Percentiles rank a stretch among this genome's conserved stretches.
phyloP scores from a whole-genome alignment of 1,284 basidiomycete species.

The Leucoagaricus sp. region DNA sequence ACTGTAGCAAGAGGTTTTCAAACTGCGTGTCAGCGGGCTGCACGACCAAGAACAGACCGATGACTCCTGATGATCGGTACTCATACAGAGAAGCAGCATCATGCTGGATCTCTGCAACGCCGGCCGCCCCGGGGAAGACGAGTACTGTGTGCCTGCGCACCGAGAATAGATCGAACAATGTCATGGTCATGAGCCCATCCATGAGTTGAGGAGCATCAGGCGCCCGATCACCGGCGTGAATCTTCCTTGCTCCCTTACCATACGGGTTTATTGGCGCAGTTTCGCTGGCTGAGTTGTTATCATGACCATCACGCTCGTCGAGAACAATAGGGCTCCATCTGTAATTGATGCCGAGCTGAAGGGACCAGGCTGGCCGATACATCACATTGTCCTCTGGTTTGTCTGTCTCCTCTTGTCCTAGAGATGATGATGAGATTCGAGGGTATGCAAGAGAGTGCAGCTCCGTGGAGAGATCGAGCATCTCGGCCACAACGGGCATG shows the following conservation, averaged over 20 bases:
- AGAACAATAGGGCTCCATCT: constrained; percentile 46
- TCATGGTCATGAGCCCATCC: constrained; percentile 16
- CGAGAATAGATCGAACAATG: constrained; percentile 29
- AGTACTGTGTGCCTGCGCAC: constrained; percentile 35
- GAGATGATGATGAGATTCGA: constrained; percentile 3
- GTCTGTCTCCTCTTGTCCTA: constrained; percentile 19
- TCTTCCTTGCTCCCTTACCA: constrained; percentile 20
- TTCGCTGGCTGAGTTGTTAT: constrained; percentile 21
- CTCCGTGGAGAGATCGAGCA: constrained; percentile 37
- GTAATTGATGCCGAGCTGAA: constrained; percentile 48
- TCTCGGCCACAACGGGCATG: constrained; percentile 40
- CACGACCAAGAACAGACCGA: constrained; percentile 9
- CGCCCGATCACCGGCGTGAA: constrained; percentile 46
- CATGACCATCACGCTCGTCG: constrained; percentile 31
- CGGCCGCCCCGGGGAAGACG: constrained; percentile 29
- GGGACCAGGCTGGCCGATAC: not conserved
- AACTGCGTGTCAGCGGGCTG: constrained; percentile 24
- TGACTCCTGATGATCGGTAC: not conserved
- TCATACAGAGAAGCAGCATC: not conserved
- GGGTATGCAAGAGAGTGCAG: constrained; percentile 27
- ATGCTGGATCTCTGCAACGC: constrained; percentile 15
- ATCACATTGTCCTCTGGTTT: constrained; percentile 28
- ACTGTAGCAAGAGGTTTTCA: constrained; percentile 23
- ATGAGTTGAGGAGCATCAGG: constrained; percentile 42
- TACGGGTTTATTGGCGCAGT: constrained; percentile 21